Base-by-base conservation (phyloP, 192 early-diverging fungal genomes). In the Coemansia sp. region DNA sequence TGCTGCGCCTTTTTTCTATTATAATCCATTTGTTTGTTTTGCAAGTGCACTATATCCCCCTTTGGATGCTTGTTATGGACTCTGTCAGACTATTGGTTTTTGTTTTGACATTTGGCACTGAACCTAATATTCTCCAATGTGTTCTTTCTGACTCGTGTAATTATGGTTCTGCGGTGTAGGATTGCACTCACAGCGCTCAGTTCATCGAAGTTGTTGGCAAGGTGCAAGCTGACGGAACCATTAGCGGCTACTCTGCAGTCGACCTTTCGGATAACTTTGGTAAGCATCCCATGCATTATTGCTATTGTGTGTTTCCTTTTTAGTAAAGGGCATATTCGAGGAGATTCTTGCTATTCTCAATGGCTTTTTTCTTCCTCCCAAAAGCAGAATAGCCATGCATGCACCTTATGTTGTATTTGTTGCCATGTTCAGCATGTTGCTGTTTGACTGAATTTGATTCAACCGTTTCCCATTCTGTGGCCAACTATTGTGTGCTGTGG, bases 201-300 rank as follows among this genome's bases (percentile, higher is more conserved):
- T 71, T 62, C 54, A 53, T 76, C n/a, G 79, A 82, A 62, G 23
- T 82, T 11, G 65, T 82, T 11, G 79, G 79, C 68, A 82, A 76
- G 67, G 79, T 76, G 61, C 70, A 82, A 56, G 45, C 39, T 37
- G 79, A 82, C 63, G 74, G 79, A 62, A 45, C 73, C 7, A 68
- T 82, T 1, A 73, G 65, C 63, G 79, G 71, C 60, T 82, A 65
- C 48, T 76, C 79, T 9, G 74, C 79, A 11, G 74, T 75, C 23
- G 68, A 82, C 57, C 62, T 82, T 60, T 76, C 74, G 9, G 71
- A 71, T 64, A 82, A 69, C 62, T 82, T 82, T 68, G 79, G 79
- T 82, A 74, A 62, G 79, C 69, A 59, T 41, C 39, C 7, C 54
- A 38, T 56, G 48, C 16, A 50, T 56, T 23, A 56, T 23, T 53